Base-by-base conservation (phyloP, 192 early-diverging fungal genomes). In the Podila verticillata region DNA sequence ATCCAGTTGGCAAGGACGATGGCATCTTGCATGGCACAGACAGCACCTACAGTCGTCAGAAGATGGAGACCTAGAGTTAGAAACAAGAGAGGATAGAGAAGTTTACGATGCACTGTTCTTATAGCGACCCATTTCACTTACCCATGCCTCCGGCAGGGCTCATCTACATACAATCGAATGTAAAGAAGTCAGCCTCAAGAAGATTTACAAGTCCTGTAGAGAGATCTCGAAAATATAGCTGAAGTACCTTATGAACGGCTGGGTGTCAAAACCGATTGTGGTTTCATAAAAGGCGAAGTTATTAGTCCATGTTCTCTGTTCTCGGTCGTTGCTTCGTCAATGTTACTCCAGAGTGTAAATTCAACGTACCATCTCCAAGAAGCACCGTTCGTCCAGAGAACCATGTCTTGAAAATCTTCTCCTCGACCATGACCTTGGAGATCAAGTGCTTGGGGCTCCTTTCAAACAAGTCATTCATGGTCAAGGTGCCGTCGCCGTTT, bases 361-460 rank as follows among this genome's bases (percentile, higher is more conserved):
- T n/a, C n/a, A 56, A 65, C 60, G 70, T 67, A 44, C 15, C 75
- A 63, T 78, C 63, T 0, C 75, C 75, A 8, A 78, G 34, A 2
- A 78, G 64, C 4, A 68, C 66, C 9, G 57, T 65, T 8, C 74
- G 49, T 4, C 48, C 74, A 59, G 35, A 17, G 32, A 70, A 49
- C 75, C 68, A 78, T 0, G 75, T 78, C 8, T 54, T 12, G 63
- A 70, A 78, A 9, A 71, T 58, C 36, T 78, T 78, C n/a, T 78
- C 75, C 5, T 78, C 68, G 4, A 66, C 6, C 12, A 39, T 62
- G 31, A 70, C 68, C 22, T 70, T 78, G 17, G 75, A 61, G 12
- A 66, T 68, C n/a, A 39, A n/a, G 0, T 36, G 1, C 4, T 20
- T 48, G 0, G 68, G 68, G 5, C 68, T 70, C 0, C 29, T 15